Evolutionary conservation across 2,329 filamentous ascomycete genomes (phyloP).

Genomic region (Colletotrichum incanum): DNA sequence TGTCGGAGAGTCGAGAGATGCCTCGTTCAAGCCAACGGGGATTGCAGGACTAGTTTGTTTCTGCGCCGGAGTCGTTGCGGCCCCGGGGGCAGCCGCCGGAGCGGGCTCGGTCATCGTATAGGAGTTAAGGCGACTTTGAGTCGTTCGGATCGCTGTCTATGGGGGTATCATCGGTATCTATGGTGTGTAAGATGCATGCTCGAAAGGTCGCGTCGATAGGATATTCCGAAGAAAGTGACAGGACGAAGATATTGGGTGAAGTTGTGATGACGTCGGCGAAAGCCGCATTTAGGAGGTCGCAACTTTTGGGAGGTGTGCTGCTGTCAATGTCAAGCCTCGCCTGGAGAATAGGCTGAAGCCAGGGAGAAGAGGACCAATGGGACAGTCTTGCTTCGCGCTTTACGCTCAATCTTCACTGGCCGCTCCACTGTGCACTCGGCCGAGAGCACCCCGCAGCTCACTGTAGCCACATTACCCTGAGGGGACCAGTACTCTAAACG

Average conservation of each 20-base stretch:
- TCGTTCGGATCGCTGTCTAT: conserved; percentile 20
- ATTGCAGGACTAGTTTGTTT: conserved; percentile 60
- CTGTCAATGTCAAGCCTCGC: conserved; percentile 40
- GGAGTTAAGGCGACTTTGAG: conserved; percentile 1
- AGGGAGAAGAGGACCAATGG: background rate
- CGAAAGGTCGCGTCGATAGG: background rate
- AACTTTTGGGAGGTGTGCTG: conserved; percentile 35
- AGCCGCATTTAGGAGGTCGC: conserved; percentile 22
- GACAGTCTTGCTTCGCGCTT: background rate
- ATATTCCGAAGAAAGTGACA: background rate
- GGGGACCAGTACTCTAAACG: background rate
- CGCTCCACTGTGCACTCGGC: conserved; percentile 38
- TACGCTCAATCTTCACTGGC: conserved; percentile 11
- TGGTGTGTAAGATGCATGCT: conserved; percentile 31
- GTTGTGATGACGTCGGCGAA: conserved; percentile 41
- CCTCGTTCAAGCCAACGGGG: conserved; percentile 93
- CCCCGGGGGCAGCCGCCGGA: conserved; percentile 24
- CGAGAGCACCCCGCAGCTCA: conserved; percentile 26
- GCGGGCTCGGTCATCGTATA: conserved; percentile 41
- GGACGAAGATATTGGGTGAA: conserved; percentile 10
- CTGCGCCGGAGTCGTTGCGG: conserved; percentile 35
- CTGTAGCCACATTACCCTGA: background rate
- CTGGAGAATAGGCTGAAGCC: conserved; percentile 14
- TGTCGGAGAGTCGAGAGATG: conserved; percentile 94
- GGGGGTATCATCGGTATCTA: conserved; percentile 24